Percentiles rank a stretch among this genome's conserved stretches.
These are phyloP conservation scores for Malus hybrid DNA, from an alignment of 331 rosid genomes.

Conservation along the genomic window DNA sequence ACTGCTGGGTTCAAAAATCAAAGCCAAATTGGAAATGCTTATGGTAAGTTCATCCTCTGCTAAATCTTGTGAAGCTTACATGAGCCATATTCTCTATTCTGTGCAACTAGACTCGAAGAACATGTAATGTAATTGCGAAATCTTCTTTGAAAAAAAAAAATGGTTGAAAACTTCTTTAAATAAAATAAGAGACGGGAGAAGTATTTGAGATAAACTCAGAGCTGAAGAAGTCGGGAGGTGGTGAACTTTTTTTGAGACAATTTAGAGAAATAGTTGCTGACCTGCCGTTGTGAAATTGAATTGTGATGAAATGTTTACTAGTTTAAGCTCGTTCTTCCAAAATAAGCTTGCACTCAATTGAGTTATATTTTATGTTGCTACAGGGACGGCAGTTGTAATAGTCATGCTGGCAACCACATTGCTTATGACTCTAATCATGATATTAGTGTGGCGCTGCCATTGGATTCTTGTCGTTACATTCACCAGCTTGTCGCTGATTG, in stretches of 20 bases:
- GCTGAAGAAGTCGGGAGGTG: neutral
- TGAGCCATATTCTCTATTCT: neutral
- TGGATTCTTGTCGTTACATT: slow-evolving; percentile 79
- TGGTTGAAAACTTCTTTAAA: neutral
- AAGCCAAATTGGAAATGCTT: slow-evolving; percentile 97
- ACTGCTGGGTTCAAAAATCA: slow-evolving; percentile 95
- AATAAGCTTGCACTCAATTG: slow-evolving; percentile 1
- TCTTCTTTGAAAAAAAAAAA: neutral
- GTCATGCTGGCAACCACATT: slow-evolving; percentile 90
- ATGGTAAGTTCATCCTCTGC: slow-evolving; percentile 43
- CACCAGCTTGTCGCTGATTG: slow-evolving; percentile 63
- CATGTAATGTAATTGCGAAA: neutral
- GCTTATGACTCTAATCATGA: slow-evolving; percentile 91
- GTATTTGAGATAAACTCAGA: neutral
- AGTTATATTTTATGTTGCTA: slow-evolving; percentile 12
- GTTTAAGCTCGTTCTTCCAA: neutral
- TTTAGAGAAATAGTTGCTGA: neutral
- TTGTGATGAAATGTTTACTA: neutral
- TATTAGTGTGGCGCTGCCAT: slow-evolving; percentile 97
- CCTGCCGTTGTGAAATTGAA: neutral
- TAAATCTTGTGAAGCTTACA: neutral
- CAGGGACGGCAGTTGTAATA: slow-evolving; percentile 95
- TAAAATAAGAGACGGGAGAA: neutral
- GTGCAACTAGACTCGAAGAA: neutral
- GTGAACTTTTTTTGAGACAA: neutral